Evolutionary conservation across 176 grass and related monocot species (phyloP).

Genomic region (Oryza brachyantha): DNA sequence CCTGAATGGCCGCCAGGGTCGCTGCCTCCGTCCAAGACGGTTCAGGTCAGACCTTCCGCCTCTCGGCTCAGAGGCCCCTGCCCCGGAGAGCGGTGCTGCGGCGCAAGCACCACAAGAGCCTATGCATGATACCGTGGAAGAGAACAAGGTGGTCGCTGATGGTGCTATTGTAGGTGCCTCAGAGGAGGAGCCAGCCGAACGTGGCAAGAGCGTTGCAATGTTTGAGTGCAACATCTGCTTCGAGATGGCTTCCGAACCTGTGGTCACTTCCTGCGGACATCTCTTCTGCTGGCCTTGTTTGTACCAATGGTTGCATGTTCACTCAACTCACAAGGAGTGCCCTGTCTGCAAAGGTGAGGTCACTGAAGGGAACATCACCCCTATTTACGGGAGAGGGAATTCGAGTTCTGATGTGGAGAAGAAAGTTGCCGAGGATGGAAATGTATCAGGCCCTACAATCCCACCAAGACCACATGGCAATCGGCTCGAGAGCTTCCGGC

Average conservation of each 20-base stretch:
- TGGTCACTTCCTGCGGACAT: constrained; percentile 92
- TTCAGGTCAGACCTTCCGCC: constrained; percentile 72
- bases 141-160: constrained; percentile 43
- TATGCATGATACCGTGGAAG: constrained; percentile 33
- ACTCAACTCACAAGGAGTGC: constrained; percentile 85
- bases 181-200: constrained; percentile 50
- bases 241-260: constrained; percentile 80
- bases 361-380: constrained; percentile 70
- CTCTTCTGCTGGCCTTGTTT: constrained; percentile 99
- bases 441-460: constrained; percentile 50
- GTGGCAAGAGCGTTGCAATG: constrained; percentile 51
- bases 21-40: constrained; percentile 49
- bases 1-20: constrained; percentile 28
- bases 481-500: constrained; percentile 80
- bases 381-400: constrained; percentile 91
- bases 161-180: constrained; percentile 29
- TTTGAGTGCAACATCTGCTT: constrained; percentile 99
- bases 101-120: constrained; percentile 30
- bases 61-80: constrained; percentile 39
- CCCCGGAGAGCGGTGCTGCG: constrained; percentile 27
- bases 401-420: constrained; percentile 44
- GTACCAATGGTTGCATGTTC: constrained; percentile 92
- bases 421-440: constrained; percentile 54
- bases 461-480: constrained; percentile 83
- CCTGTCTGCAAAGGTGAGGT: constrained; percentile 98